These are phyloP conservation scores for Gymnopilus dilepis DNA, from an alignment of 768 basidiomycete species.

Conservation along the genomic window DNA sequence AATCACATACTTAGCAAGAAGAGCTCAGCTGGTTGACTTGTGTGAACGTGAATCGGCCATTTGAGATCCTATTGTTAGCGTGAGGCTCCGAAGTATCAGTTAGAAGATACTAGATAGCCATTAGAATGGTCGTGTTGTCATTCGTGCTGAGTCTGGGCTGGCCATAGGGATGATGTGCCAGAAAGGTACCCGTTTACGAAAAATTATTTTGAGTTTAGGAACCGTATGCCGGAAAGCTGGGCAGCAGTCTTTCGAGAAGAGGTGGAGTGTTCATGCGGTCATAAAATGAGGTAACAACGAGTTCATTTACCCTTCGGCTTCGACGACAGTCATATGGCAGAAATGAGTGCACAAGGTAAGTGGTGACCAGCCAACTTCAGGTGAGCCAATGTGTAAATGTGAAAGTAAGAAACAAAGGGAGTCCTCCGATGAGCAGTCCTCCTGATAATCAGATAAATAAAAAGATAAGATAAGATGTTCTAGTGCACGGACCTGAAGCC, in stretches of 20 bases:
- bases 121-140: not conserved
- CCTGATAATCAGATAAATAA: not conserved
- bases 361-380: not conserved
- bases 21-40: not conserved
- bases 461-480: constrained; percentile 1
- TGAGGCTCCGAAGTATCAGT: too few species aligned
- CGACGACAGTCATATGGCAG: not conserved
- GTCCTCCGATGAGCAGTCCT: too few species aligned
- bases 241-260: too few species aligned
- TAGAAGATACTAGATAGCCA: too few species aligned
- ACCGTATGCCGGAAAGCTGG: too few species aligned
- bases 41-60: not conserved
- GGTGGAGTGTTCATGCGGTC: not conserved
- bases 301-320: not conserved
- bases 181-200: too few species aligned
- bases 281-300: not conserved
- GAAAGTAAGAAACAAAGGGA: not conserved
- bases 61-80: not conserved
- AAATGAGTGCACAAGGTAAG: not conserved
- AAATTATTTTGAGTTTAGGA: too few species aligned
- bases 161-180: too few species aligned
- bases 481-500: constrained; percentile 22
- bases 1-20: not conserved
- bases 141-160: too few species aligned
- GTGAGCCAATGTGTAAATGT: not conserved